Evolutionary conservation across 805 yeast species (phyloP).

Genomic region (Ogataea pini): DNA sequence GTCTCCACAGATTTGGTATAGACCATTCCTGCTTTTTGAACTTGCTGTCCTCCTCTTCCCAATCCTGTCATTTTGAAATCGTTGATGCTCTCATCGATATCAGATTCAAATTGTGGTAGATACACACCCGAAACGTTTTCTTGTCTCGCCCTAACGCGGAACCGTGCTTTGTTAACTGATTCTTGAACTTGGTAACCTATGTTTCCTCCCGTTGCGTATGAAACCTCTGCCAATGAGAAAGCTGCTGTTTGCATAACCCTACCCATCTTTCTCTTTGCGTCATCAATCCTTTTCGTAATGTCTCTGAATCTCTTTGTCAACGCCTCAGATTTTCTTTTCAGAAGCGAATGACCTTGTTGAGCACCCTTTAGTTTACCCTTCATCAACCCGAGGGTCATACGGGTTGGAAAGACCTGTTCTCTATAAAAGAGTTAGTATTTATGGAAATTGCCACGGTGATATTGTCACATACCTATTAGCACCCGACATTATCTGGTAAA

Average conservation of each 20-base stretch:
- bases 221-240: slow-evolving; percentile 93
- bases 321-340: slow-evolving; percentile 96
- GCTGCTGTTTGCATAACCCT: slow-evolving; percentile 98
- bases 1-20: slow-evolving; percentile 97
- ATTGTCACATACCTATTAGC: slow-evolving; percentile 27
- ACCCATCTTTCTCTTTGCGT: slow-evolving; percentile 96
- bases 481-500: slow-evolving; percentile 24
- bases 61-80: slow-evolving; percentile 96
- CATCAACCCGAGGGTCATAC: slow-evolving; percentile 96
- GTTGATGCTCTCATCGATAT: slow-evolving; percentile 78
- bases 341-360: slow-evolving; percentile 88
- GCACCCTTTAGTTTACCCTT: slow-evolving; percentile 96
- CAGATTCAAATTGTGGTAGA: slow-evolving; percentile 88
- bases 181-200: slow-evolving; percentile 96
- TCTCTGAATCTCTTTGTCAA: slow-evolving; percentile 95
- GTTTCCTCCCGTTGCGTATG: slow-evolving; percentile 96
- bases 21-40: slow-evolving; percentile 88
- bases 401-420: slow-evolving; percentile 96
- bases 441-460: no score
- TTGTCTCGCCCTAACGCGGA: slow-evolving; percentile 86
- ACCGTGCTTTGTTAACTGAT: slow-evolving; percentile 85
- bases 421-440: slow-evolving; percentile 38
- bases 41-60: slow-evolving; percentile 98
- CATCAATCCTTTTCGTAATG: slow-evolving; percentile 90
- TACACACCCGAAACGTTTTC: slow-evolving; percentile 96